These are phyloP conservation scores for Quercus variabilis DNA, from an alignment of 306 rosid genomes.

Conservation along the genomic window DNA sequence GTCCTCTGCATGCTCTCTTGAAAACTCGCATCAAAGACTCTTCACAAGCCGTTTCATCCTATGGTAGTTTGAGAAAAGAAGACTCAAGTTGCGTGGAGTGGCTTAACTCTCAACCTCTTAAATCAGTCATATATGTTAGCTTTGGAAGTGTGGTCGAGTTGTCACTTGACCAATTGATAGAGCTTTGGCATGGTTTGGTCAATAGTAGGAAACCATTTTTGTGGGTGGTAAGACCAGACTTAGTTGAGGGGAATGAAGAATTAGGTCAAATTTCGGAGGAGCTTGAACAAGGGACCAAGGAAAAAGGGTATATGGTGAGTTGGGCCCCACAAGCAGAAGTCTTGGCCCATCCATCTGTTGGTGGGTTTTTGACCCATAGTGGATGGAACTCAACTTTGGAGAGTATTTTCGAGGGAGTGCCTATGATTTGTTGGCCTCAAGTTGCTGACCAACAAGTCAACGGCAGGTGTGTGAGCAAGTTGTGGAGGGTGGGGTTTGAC, in stretches of 20 bases:
- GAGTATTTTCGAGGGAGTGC: conserved; percentile 20
- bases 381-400: too few relatives aligned
- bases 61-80: background rate
- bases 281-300: conserved; percentile 17
- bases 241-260: background rate
- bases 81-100: background rate
- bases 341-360: conserved; percentile 28
- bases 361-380: conserved; percentile 24
- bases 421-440: conserved; percentile 37
- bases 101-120: background rate
- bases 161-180: background rate
- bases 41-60: background rate
- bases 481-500: conserved; percentile 28
- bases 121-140: conserved; percentile 20
- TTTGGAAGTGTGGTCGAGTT: conserved; percentile 5
- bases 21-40: background rate
- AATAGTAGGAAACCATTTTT: conserved; percentile 1
- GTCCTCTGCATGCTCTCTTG: conserved; percentile 13
- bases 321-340: conserved; percentile 43
- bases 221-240: background rate
- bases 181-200: conserved; percentile 23
- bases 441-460: conserved; percentile 19
- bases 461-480: conserved; percentile 30
- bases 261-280: background rate
- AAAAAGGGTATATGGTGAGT: conserved; percentile 28